Evolutionary conservation across 352 stramenopile genomes (phyloP).

Genomic region (Phytopythium boreale): DNA sequence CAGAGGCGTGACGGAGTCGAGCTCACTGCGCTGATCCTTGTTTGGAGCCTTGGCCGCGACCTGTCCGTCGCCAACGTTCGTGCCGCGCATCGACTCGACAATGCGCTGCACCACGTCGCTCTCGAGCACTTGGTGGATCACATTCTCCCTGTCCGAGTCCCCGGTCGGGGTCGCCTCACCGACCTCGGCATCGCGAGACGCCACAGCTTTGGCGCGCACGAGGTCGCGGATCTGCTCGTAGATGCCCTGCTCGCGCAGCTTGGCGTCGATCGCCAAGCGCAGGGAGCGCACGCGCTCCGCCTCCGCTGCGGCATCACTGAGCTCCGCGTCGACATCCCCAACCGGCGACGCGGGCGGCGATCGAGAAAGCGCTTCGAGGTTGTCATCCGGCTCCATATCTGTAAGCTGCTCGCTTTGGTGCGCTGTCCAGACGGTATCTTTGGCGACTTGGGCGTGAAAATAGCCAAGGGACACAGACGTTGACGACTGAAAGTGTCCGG

Average conservation of each 20-base stretch:
- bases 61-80: not conserved
- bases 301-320: not conserved
- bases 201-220: constrained; percentile 31
- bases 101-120: constrained; percentile 77
- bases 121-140: constrained; percentile 64
- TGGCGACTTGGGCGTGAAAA: not conserved
- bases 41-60: not conserved
- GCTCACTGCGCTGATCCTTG: not conserved
- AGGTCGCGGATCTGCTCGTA: constrained; percentile 72
- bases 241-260: constrained; percentile 70
- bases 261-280: constrained; percentile 65
- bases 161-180: not conserved
- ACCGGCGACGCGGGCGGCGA: not conserved
- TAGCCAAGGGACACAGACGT: not conserved
- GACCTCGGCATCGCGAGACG: not conserved
- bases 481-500: not conserved
- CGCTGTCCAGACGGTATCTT: not conserved
- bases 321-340: not conserved
- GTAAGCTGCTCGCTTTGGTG: too few relatives aligned
- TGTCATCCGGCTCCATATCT: not conserved
- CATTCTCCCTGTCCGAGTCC: constrained; percentile 10
- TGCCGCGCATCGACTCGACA: constrained; percentile 39
- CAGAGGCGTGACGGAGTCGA: not conserved
- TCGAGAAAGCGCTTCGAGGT: not conserved
- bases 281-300: constrained; percentile 43